Percentiles rank a stretch among this genome's conserved stretches.
Evolutionary conservation across 306 rosid species (phyloP).

Genomic region (Citrullus amarus): DNA sequence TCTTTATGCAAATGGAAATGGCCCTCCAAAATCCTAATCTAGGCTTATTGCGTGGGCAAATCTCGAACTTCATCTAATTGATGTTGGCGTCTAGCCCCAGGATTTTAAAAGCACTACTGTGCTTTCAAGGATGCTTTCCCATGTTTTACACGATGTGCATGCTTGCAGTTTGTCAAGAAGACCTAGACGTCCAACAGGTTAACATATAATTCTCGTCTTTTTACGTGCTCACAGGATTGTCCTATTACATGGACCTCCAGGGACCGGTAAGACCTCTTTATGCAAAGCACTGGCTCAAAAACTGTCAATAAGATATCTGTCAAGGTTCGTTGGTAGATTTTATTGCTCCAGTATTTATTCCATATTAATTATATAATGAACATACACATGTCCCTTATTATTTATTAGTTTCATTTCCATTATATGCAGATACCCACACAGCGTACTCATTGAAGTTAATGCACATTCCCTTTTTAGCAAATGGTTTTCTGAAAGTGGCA

Average conservation of each 20-base stretch:
- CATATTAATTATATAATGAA: not conserved
- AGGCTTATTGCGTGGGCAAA: not conserved
- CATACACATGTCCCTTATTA: not conserved
- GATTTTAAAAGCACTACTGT: not conserved
- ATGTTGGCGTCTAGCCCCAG: not conserved
- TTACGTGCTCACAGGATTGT: slow-evolving; percentile 44
- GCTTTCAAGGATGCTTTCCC: not conserved
- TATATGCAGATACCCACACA: slow-evolving; percentile 55
- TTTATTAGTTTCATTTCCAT: not conserved
- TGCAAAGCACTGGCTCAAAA: slow-evolving; percentile 96
- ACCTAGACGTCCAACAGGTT: not conserved
- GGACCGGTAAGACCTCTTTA: slow-evolving; percentile 91
- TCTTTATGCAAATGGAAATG: not conserved
- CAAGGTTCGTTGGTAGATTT: slow-evolving; percentile 40
- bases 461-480: slow-evolving; percentile 98
- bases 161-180: not conserved
- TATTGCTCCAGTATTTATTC: not conserved
- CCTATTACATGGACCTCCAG: slow-evolving; percentile 94
- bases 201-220: slow-evolving; percentile 10
- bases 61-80: not conserved
- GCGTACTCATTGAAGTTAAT: slow-evolving; percentile 83
- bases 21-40: not conserved
- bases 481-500: slow-evolving; percentile 99
- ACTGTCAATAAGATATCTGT: slow-evolving; percentile 63
- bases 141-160: not conserved